Conservation (phyloP, 1,284 basidiomycete genomes). For the Boletellus deceptivus region DNA sequence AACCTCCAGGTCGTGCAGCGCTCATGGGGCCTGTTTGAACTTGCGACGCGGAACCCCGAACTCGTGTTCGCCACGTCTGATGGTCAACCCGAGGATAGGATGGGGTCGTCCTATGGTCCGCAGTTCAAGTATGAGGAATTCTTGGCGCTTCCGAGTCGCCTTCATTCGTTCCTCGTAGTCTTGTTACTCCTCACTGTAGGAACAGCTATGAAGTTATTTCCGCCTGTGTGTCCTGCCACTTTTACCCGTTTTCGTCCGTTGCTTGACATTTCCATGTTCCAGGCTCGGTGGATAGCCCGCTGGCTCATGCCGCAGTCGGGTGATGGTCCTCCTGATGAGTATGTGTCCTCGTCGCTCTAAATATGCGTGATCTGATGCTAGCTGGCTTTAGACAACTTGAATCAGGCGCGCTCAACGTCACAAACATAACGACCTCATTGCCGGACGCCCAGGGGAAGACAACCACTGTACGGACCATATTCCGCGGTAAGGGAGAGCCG, state of each 20-base stretch:
- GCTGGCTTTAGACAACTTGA: slow-evolving; percentile 46
- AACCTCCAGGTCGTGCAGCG: slow-evolving; percentile 76
- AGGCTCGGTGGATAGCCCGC: slow-evolving; percentile 54
- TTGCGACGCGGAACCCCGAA: slow-evolving; percentile 24
- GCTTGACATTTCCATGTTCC: slow-evolving; percentile 4
- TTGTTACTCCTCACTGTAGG: slow-evolving; percentile 19
- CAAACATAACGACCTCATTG: slow-evolving; percentile 54
- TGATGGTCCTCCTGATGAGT: slow-evolving; percentile 63
- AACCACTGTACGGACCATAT: slow-evolving; percentile 57
- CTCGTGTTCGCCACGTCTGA: slow-evolving; percentile 10
- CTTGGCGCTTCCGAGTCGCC: slow-evolving; percentile 39
- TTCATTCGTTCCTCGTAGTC: slow-evolving; percentile 41
- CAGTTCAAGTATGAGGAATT: slow-evolving; percentile 78
- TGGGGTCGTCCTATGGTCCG: slow-evolving; percentile 52
- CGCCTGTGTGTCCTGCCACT: slow-evolving; percentile 18
- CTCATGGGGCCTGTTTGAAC: slow-evolving; percentile 70
- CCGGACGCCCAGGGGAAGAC: slow-evolving; percentile 41
- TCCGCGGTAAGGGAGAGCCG: slow-evolving; percentile 72
- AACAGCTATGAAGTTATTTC: slow-evolving; percentile 19
- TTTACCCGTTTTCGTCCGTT: neutral
- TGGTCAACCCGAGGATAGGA: slow-evolving; percentile 14
- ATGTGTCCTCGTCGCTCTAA: slow-evolving; percentile 14
- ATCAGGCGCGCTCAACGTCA: slow-evolving; percentile 55
- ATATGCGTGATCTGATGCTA: slow-evolving; percentile 4
- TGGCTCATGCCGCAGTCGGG: slow-evolving; percentile 50